These are phyloP conservation scores for Pestalotiopsis sp. DNA, from an alignment of 2,329 filamentous ascomycete species.

Conservation along the genomic window DNA sequence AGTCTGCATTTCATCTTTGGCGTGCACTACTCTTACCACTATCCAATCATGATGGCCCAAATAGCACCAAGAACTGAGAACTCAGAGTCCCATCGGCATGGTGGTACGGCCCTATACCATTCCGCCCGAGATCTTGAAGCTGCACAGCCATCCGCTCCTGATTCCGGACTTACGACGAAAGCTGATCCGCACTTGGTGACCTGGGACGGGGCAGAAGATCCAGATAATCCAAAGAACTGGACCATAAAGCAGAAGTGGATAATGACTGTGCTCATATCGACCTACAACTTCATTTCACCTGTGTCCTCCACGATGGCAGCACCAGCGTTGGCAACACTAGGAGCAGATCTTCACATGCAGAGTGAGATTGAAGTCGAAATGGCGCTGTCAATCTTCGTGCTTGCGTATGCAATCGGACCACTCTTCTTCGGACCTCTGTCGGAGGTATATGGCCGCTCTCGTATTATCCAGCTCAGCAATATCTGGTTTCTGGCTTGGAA, in stretches of 20 bases:
- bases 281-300: constrained; percentile 57
- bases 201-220: constrained; percentile 48
- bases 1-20: not conserved
- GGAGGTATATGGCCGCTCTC: constrained; percentile 40
- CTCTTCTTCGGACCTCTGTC: constrained; percentile 42
- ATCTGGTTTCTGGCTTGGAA: constrained; percentile 53
- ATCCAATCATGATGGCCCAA: not conserved
- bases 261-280: constrained; percentile 37
- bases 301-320: constrained; percentile 55
- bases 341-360: constrained; percentile 45
- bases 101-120: not conserved
- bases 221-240: constrained; percentile 50
- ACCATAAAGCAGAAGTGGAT: constrained; percentile 34
- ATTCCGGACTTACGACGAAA: not conserved
- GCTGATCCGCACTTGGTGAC: not conserved
- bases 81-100: not conserved
- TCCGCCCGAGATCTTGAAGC: not conserved
- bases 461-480: constrained; percentile 50
- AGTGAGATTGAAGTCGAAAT: constrained; percentile 42
- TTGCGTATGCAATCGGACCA: constrained; percentile 49
- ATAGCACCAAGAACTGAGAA: not conserved
- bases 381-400: constrained; percentile 47
- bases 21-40: not conserved
- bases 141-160: not conserved
- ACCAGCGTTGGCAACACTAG: constrained; percentile 47